Evolutionary conservation across 176 grass and related monocot species (phyloP).

Genomic region (Pharus latifolius): DNA sequence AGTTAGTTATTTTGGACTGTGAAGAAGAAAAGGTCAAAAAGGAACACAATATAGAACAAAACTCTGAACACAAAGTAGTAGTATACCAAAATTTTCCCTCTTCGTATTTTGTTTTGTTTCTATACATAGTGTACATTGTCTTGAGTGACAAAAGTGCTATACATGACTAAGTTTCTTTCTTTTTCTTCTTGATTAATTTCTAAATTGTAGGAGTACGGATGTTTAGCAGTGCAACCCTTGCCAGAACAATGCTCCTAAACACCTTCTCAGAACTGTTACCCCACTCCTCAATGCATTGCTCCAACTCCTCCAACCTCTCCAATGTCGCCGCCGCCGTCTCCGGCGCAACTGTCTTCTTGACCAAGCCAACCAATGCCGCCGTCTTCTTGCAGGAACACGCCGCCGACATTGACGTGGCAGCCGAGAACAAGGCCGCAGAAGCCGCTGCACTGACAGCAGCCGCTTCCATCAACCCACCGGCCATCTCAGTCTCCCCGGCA

Average conservation of each 20-base stretch:
- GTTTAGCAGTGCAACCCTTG: slow-evolving; percentile 46
- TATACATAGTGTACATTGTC: neutral
- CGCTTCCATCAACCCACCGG: slow-evolving; percentile 12
- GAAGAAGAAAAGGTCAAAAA: neutral
- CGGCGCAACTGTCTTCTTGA: neutral
- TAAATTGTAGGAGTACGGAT: slow-evolving; percentile 42
- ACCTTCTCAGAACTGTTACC: slow-evolving; percentile 25
- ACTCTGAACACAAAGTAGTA: neutral
- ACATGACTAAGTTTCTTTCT: neutral
- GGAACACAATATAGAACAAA: neutral
- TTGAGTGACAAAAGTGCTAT: neutral
- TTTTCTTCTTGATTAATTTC: neutral
- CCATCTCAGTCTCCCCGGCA: slow-evolving; percentile 22
- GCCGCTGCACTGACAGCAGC: neutral
- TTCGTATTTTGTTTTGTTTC: neutral
- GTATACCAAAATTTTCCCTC: neutral
- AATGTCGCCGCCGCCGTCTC: neutral
- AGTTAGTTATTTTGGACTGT: neutral
- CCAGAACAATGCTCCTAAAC: slow-evolving; percentile 32
- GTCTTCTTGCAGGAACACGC: neutral
- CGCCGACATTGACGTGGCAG: neutral
- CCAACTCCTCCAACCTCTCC: slow-evolving; percentile 18
- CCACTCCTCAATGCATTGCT: slow-evolving; percentile 14
- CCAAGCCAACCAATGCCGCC: neutral
- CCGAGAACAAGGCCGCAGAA: slow-evolving; percentile 17